Evolutionary conservation across 1,139 yeast genomes (phyloP), one percentile per base, ranked within the genome.

Genomic region (Blastobotrys persicus): DNA sequence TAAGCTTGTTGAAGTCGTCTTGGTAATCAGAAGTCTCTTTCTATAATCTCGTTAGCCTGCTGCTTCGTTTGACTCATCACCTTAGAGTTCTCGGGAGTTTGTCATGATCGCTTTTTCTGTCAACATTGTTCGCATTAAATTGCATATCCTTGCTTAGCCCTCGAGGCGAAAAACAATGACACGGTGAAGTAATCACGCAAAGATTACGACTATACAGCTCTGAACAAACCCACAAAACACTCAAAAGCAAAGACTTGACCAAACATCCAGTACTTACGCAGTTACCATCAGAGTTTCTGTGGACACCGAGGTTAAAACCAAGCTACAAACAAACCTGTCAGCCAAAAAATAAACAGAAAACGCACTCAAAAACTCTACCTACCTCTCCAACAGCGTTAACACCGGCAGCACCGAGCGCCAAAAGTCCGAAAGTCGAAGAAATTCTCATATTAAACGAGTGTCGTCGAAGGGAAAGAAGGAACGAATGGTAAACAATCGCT

Each of bases 281-380:
- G 41, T 42, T 46, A n/a, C 62, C 60, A 46, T 74, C 71, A 62
- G 75, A 70, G 64, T 81, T 81, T 57, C 72, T 68, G 69, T 85
- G 72, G 59, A 84, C 94, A 71, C 96, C 96, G 56, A 87, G 73
- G 78, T 87, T 84, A 77, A 88, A 85, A 56, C 87, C 92, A 45
- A 77, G 62, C 53, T 55, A 13, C 16, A 7, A 6, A 4, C n/a
- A n/a, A 18, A 37, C 3, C n/a, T 17, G 13, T 37, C 12, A 37
- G 41, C n/a, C 31, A 6, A 9, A 13, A 16, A 11, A 4, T 4
- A 6, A 6, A 4, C 19, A 19, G 13, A 7, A 34, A 34, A 34
- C 13, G 16, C 12, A 14, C 28, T 5, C 9, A 6, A 17, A 31
- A 13, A 11, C 6, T 13, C 6, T 4, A 37, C 41, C 19, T 19